Base-by-base conservation (phyloP, 1,139 yeast genomes). In the Candida sp. region DNA sequence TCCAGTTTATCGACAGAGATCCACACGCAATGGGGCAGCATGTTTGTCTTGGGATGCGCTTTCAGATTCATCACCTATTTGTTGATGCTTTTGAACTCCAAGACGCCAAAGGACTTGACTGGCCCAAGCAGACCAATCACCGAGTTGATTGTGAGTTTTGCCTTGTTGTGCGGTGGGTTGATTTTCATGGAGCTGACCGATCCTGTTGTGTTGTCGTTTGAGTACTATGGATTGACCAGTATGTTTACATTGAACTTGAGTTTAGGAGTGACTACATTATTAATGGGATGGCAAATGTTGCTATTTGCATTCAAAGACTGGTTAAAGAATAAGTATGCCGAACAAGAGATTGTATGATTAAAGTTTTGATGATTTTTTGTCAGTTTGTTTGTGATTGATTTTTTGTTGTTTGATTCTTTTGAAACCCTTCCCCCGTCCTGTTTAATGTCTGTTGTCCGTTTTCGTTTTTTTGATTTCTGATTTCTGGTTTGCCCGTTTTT, bases 161-260 rank as follows among this genome's bases (percentile, higher is more conserved):
- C 92, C 54, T 77, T 94, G 56, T 68, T 94, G 27, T 81, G 92
- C 56, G 99, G 99, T 42, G 99, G 99, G 5, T 68, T 89, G 57
- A 86, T 94, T 27, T 94, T 94, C 66, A 91, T 93, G 93, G 92
- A 91, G 68, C 86, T 96, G 52, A 89, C 96, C 46, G 92, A 89
- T 62, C 96, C 96, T 56, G 83, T 91, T 5, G 84, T 94, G 30
- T 84, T 83, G 58, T 91, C 92, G 22, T 78, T 93, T 72, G 94
- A 93, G 59, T 93, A 87, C 68, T 80, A 93, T 63, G 97, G 97
- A 1, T 78, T 85, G 54, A 91, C 96, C 37, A 78, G 90, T 49
- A 93, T 94, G 98, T 93, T 94, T 70, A 89, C 94, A 0, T 81
- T 93, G 63, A 93, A 92, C 65, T 81, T 94, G 40, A 83, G 88